Evolutionary conservation across 306 rosid genomes (phyloP), one percentile per base, ranked within the genome.

Genomic region (Medicago lupulina): DNA sequence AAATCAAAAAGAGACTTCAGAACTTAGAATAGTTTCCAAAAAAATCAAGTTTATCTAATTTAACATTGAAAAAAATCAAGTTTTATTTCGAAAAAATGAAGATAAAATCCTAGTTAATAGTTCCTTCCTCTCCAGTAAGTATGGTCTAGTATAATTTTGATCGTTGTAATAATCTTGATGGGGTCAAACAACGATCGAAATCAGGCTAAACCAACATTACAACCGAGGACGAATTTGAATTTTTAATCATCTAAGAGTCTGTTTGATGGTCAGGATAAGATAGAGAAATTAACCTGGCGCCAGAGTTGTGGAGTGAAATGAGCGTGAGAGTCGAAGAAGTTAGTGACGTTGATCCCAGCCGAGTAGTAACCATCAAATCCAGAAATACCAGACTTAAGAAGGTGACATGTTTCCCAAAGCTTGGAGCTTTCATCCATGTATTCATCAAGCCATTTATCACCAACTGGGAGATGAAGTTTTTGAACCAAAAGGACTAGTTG

Each of bases 391-490:
- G 92, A 82, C 77, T 94, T 94, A 80, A 94, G 91, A 51, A 94
- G 89, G 66, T 87, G 92, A 40, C 96, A 93, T 53, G 96, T 91
- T 28, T 93, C 97, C 98, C 98, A 93, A 10, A 93, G 97, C 88
- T 88, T 93, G 13, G 97, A 85, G 67, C 92, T 93, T 73, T 93
- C 98, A 53, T 93, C 97, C 98, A 93, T 93, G 84, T 93, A 93
- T 79, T 93, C 98, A 68, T 93, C 97, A 12, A 93, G 92, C 98
- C 97, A 93, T 85, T 93, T 94, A 78, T 94, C 98, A 9, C 98
- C 98, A 4, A 89, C 82, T 0, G 98, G 98, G 8, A 94, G 89
- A 79, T 94, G 97, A 43, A 94, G 98, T 76, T 87, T 91, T 28
- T 94, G 98, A 58, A 94, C 96, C 3, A 94, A 88, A 0, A 88